Conservation (phyloP, 208 protist genomes). For the Wallacemonas rigidus region DNA sequence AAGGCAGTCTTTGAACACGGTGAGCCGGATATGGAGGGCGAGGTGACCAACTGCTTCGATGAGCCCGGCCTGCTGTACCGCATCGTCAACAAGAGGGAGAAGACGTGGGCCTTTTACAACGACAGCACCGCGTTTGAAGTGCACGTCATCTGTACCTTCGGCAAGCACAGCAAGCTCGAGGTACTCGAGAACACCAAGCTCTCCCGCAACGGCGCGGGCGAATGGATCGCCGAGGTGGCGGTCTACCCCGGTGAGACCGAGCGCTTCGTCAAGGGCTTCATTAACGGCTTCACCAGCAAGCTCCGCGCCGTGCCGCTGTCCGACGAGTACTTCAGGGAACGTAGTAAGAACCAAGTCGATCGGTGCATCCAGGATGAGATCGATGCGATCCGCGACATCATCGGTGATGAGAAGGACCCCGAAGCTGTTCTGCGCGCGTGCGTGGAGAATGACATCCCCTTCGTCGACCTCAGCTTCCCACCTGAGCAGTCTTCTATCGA, state of each 20-base stretch:
- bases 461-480: conserved; percentile 82
- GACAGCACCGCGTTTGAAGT: conserved; percentile 80
- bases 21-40: conserved; percentile 66
- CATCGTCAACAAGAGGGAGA: conserved; percentile 69
- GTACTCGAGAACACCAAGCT: conserved; percentile 67
- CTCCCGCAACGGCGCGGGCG: conserved; percentile 38
- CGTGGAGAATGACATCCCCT: conserved; percentile 55
- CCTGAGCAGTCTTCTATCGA: conserved; percentile 61
- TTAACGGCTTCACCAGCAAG: conserved; percentile 84
- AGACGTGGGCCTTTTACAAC: conserved; percentile 90
- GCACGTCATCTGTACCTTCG: conserved; percentile 71
- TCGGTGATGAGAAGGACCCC: conserved; percentile 38
- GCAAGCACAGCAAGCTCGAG: conserved; percentile 79
- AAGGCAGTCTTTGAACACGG: conserved; percentile 64
- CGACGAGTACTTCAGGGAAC: conserved; percentile 60
- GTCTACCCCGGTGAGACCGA: conserved; percentile 85
- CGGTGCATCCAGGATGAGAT: conserved; percentile 56
- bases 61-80: conserved; percentile 83
- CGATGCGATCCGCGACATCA: conserved; percentile 46
- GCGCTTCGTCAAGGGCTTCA: conserved; percentile 75
- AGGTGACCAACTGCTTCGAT: conserved; percentile 81
- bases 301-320: conserved; percentile 70
- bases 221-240: conserved; percentile 56
- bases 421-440: conserved; percentile 53
- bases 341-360: conserved; percentile 35